phyloP scores from a whole-genome alignment of 495 filamentous ascomycete genomes.

The Hypoxylon crocopeplum region DNA sequence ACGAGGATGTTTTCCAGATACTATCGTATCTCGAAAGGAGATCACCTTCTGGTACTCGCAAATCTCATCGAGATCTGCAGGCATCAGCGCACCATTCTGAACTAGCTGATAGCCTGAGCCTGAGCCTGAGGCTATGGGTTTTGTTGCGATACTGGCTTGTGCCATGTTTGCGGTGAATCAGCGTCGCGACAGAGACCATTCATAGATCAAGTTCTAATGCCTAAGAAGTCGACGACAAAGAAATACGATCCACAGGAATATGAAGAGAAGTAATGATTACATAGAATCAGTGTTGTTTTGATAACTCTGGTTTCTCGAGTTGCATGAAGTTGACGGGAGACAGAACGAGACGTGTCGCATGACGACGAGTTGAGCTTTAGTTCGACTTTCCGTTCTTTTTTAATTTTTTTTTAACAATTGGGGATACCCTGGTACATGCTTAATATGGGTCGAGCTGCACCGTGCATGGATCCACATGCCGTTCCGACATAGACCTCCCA shows the following conservation, averaged over 20 bases:
- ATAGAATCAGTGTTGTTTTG: conserved; percentile 3
- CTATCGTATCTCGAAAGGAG: conserved; percentile 75
- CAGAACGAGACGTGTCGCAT: conserved; percentile 31
- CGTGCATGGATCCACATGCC: conserved; percentile 18
- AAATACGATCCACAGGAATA: conserved; percentile 15
- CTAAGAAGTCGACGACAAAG: conserved; percentile 2
- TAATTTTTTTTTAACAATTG: conserved; percentile 11
- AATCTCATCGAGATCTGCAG: conserved; percentile 48
- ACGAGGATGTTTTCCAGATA: conserved; percentile 74
- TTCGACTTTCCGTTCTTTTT: not conserved
- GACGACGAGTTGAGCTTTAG: conserved; percentile 7
- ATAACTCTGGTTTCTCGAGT: not conserved
- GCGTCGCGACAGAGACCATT: conserved; percentile 6
- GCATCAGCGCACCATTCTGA: conserved; percentile 27
- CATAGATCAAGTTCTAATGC: conserved; percentile 14
- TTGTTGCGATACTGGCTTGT: conserved; percentile 25
- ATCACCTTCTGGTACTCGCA: conserved; percentile 76
- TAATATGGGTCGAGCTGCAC: conserved; percentile 1
- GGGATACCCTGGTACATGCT: too few species aligned
- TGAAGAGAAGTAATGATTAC: conserved; percentile 9
- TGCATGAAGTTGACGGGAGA: conserved; percentile 10
- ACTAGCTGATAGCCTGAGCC: conserved; percentile 9
- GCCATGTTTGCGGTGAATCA: conserved; percentile 33
- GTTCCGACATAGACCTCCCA: too few species aligned
- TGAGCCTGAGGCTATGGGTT: conserved; percentile 10